These are phyloP conservation scores for Tagetes erecta DNA, from an alignment of 129 eudicot species.

Conservation along the genomic window DNA sequence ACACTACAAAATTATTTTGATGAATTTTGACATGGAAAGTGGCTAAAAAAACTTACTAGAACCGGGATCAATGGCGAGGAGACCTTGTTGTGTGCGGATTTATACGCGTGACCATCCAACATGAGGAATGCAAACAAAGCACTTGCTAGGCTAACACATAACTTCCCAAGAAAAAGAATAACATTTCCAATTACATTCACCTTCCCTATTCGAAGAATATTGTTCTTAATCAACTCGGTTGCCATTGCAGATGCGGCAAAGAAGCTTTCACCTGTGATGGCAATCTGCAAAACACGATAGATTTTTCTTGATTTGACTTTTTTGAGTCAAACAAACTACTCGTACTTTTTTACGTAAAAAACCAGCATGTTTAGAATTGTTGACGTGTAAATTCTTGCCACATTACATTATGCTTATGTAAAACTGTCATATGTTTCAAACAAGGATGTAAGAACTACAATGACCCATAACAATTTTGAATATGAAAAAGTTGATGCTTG, in stretches of 20 bases:
- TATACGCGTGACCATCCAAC: constrained; percentile 80
- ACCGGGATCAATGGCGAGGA: constrained; percentile 93
- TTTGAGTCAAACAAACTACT: background rate
- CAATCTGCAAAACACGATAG: constrained; percentile 51
- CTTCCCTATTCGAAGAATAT: constrained; percentile 89
- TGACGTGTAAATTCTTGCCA: background rate
- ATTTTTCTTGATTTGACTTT: constrained; percentile 7
- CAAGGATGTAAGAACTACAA: background rate
- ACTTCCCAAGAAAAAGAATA: constrained; percentile 84
- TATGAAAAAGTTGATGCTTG: background rate
- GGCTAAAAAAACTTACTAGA: constrained; percentile 52
- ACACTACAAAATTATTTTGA: background rate
- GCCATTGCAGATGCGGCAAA: constrained; percentile 88
- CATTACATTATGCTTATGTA: background rate
- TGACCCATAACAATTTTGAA: background rate
- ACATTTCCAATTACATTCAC: constrained; percentile 96
- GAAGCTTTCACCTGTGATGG: constrained; percentile 87
- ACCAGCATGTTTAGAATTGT: background rate
- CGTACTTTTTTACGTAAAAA: constrained; percentile 7
- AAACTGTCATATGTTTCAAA: background rate
- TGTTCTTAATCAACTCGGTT: constrained; percentile 79
- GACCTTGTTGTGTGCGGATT: constrained; percentile 78
- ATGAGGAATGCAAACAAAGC: constrained; percentile 82
- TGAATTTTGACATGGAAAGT: background rate
- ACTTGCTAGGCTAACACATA: constrained; percentile 86